Percentiles rank a stretch among this genome's conserved stretches.
phyloP scores from a whole-genome alignment of 345 rosid species.

The Linum usitatissimum region DNA sequence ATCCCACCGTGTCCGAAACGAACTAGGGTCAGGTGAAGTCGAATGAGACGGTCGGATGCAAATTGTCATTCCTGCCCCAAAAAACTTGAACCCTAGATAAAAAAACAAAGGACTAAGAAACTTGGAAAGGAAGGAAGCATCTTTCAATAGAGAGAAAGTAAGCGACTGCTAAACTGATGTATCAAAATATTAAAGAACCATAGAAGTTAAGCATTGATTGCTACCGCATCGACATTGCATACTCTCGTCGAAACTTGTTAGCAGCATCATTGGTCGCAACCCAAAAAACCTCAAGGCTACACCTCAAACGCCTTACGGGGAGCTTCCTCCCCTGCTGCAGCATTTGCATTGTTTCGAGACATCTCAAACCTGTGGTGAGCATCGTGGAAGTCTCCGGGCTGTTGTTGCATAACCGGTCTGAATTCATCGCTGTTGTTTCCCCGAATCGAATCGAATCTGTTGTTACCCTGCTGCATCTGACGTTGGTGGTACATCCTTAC shows the following conservation, averaged over 20 bases:
- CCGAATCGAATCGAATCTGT: conserved; percentile 26
- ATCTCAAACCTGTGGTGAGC: conserved; percentile 23
- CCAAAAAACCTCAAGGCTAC: neutral
- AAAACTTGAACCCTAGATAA: conserved; percentile 6
- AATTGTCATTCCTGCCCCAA: conserved; percentile 1
- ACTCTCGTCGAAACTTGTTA: too few relatives aligned
- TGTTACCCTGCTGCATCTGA: conserved; percentile 5
- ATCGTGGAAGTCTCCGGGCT: conserved; percentile 19
- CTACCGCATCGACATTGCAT: too few relatives aligned
- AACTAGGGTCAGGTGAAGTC: too few relatives aligned
- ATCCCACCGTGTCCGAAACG: too few relatives aligned
- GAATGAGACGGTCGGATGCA: too few relatives aligned
- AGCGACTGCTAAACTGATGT: neutral
- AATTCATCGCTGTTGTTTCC: conserved; percentile 4
- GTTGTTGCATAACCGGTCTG: conserved; percentile 16
- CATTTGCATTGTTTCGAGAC: conserved; percentile 22
- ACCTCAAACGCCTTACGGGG: neutral
- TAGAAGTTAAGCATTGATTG: too few relatives aligned
- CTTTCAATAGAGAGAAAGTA: neutral
- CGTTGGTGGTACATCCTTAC: conserved; percentile 21
- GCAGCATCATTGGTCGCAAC: neutral
- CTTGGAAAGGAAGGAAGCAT: neutral
- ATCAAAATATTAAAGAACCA: neutral
- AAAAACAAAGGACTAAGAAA: neutral
- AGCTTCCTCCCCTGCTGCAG: conserved; percentile 6